phyloP scores from a whole-genome alignment of 2,329 filamentous ascomycete genomes.

The Anthostomella pinea region DNA sequence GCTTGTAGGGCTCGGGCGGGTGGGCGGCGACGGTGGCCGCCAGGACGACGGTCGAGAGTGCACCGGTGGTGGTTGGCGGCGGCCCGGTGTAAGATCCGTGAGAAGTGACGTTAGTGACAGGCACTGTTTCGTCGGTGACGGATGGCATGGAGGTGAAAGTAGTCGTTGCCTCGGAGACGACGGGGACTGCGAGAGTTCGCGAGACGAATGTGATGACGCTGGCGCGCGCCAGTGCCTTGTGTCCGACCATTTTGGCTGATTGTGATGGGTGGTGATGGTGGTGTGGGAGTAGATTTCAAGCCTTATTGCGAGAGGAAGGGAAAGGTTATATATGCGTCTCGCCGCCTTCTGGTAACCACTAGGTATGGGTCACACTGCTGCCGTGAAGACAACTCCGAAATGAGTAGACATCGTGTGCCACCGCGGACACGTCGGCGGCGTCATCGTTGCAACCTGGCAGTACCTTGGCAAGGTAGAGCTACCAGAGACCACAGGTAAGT shows the following conservation, averaged over 20 bases:
- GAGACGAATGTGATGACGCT: constrained; percentile 17
- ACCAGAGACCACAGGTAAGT: too few species aligned
- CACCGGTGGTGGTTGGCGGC: constrained; percentile 65
- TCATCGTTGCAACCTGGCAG: background rate
- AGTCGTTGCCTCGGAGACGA: constrained; percentile 35
- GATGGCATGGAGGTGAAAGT: constrained; percentile 32
- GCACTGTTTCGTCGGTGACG: constrained; percentile 26
- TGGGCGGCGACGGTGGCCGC: constrained; percentile 56
- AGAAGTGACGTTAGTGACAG: constrained; percentile 56
- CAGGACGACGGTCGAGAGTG: constrained; percentile 55
- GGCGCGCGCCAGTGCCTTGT: constrained; percentile 6
- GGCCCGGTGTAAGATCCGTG: constrained; percentile 69
- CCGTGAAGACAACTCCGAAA: too few species aligned
- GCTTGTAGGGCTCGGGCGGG: constrained; percentile 59
- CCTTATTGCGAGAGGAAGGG: background rate
- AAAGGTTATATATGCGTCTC: background rate
- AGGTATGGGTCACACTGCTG: too few species aligned
- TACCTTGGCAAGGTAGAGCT: too few species aligned
- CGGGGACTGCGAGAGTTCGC: constrained; percentile 30
- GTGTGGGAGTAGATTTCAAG: background rate
- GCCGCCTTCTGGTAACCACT: too few species aligned
- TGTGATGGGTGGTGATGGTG: background rate
- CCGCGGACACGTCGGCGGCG: background rate
- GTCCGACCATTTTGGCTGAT: constrained; percentile 14
- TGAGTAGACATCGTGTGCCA: too few species aligned